Conservation (phyloP, 306 rosid species). For the Vigna trinervia region DNA sequence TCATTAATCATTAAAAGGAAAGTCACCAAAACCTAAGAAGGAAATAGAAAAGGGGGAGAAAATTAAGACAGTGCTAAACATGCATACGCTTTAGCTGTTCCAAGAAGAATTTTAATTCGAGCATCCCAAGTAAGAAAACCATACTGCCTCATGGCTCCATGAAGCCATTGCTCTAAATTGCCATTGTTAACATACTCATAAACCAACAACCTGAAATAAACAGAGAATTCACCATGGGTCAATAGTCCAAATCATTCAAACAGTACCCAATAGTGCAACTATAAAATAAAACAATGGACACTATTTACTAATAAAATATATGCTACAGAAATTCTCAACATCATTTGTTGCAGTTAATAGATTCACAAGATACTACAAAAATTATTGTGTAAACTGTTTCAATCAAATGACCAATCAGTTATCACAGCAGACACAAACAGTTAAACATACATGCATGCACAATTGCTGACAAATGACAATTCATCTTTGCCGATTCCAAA, state of each 20-base stretch:
- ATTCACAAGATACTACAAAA: slow-evolving; percentile 7
- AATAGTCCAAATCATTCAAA: slow-evolving; percentile 36
- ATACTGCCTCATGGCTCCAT: slow-evolving; percentile 82
- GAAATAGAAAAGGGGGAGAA: background rate
- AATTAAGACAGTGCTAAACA: slow-evolving; percentile 22
- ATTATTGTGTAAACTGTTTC: background rate
- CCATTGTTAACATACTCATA: slow-evolving; percentile 93
- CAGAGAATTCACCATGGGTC: slow-evolving; percentile 33
- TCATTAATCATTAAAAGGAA: slow-evolving; percentile 34
- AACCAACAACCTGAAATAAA: slow-evolving; percentile 73
- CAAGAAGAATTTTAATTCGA: slow-evolving; percentile 84
- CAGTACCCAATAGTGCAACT: slow-evolving; percentile 10
- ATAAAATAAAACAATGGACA: background rate
- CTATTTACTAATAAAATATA: slow-evolving; percentile 1
- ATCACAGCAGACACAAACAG: slow-evolving; percentile 39
- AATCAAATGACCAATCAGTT: slow-evolving; percentile 13
- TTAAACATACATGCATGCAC: slow-evolving; percentile 21
- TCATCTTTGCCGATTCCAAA: slow-evolving; percentile 36
- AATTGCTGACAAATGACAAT: slow-evolving; percentile 30
- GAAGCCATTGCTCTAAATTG: slow-evolving; percentile 91
- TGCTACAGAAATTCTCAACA: background rate
- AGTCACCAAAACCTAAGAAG: slow-evolving; percentile 14
- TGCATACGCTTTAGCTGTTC: slow-evolving; percentile 89
- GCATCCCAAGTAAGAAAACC: slow-evolving; percentile 97
- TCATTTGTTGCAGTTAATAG: slow-evolving; percentile 16